A percentile compares a stretch with the other conserved stretches of the same genome.
Conservation (phyloP, 257 asterid species). For the Solanum etuberosum region DNA sequence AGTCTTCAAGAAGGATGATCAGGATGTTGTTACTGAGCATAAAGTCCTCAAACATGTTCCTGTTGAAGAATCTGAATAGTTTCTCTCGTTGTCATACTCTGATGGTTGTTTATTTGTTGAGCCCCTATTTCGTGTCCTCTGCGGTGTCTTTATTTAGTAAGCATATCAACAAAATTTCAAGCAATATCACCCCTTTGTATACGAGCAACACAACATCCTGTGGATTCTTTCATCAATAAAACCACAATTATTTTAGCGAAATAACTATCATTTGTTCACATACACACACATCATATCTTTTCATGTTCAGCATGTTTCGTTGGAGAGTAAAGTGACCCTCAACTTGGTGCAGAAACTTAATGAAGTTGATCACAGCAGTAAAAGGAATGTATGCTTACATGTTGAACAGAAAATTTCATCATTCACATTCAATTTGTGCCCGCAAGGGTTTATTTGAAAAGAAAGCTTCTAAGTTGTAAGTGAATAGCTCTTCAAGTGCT, state of each 20-base stretch:
- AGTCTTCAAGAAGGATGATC: background rate
- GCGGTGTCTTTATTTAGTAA: background rate
- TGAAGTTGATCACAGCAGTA: background rate
- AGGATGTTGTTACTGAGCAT: background rate
- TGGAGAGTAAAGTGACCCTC: background rate
- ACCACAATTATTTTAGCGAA: background rate
- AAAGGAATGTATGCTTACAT: background rate
- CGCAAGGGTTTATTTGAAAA: slow-evolving; percentile 36
- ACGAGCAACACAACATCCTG: background rate
- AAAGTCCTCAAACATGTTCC: background rate
- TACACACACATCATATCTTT: background rate
- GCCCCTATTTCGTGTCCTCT: background rate
- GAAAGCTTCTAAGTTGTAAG: slow-evolving; percentile 51
- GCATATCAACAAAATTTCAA: background rate
- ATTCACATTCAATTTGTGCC: slow-evolving; percentile 21
- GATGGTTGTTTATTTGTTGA: background rate
- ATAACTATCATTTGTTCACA: background rate
- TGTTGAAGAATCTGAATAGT: background rate
- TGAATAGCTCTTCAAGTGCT: slow-evolving; percentile 10
- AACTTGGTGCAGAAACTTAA: background rate
- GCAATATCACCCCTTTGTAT: background rate
- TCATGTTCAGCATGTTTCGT: background rate
- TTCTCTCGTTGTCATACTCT: background rate
- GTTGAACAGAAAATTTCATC: background rate
- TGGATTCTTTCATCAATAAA: background rate